A percentile compares a stretch with the other conserved stretches of the same genome.
These are phyloP conservation scores for Bertia moriformis DNA, from an alignment of 2,329 filamentous ascomycete species.

Conservation along the genomic window DNA sequence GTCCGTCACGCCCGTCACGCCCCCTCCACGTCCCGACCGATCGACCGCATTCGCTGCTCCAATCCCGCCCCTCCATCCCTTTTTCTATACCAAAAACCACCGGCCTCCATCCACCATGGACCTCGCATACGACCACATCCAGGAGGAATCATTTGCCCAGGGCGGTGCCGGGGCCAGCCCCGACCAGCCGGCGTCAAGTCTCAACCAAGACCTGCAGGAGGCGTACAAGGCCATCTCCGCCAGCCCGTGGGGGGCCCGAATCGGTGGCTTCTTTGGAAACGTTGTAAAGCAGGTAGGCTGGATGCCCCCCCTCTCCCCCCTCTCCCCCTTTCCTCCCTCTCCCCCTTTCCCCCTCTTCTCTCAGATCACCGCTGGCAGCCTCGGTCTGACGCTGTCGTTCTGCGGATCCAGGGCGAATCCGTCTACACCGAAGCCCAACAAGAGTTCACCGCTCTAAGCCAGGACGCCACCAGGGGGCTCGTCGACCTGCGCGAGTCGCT, in stretches of 20 bases:
- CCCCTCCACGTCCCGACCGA: too few relatives aligned
- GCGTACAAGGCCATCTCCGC: slow-evolving; percentile 86
- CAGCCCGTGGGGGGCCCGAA: slow-evolving; percentile 77
- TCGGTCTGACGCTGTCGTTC: slow-evolving; percentile 5
- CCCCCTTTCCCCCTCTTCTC: background rate
- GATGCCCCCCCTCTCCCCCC: slow-evolving; percentile 1
- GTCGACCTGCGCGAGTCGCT: slow-evolving; percentile 54
- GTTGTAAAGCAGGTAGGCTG: slow-evolving; percentile 72
- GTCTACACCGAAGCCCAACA: slow-evolving; percentile 77
- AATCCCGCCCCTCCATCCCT: slow-evolving; percentile 7
- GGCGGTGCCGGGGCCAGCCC: slow-evolving; percentile 29
- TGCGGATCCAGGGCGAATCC: slow-evolving; percentile 52
- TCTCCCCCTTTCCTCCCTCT: too few relatives aligned
- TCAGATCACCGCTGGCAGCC: background rate
- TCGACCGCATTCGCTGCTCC: too few relatives aligned
- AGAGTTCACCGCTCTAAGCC: slow-evolving; percentile 65
- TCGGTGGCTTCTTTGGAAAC: slow-evolving; percentile 78
- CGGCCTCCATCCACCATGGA: slow-evolving; percentile 56
- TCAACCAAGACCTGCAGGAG: slow-evolving; percentile 84
- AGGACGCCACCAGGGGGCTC: slow-evolving; percentile 71
- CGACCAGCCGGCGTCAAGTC: slow-evolving; percentile 35
- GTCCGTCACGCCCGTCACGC: too few relatives aligned
- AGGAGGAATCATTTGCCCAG: slow-evolving; percentile 64
- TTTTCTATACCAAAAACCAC: too few relatives aligned
- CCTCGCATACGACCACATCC: slow-evolving; percentile 91